Evolutionary conservation across 495 filamentous ascomycete genomes (phyloP), one percentile per base, ranked within the genome.

Genomic region (Penicillium canariense): DNA sequence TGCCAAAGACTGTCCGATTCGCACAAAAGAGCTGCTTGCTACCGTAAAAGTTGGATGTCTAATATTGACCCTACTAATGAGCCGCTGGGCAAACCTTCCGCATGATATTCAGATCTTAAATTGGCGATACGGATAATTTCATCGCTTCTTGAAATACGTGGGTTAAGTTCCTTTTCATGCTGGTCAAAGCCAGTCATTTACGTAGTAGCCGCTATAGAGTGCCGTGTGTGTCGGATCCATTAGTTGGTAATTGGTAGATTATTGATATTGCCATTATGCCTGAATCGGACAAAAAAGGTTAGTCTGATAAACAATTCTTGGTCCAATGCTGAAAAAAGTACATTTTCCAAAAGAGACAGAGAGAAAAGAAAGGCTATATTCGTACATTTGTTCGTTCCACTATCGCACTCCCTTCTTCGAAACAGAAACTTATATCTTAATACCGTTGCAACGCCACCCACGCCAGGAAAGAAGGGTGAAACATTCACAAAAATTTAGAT

Each of bases 321-420:
- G 14, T 23, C 20, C 18, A 22, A 42, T 25, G 11, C 7, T 42
- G 17, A 42, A 7, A n/a, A 12, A 42, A 18, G 20, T 8, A 20
- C 36, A 42, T 25, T 42, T 22, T 22, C 38, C 38, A 12, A 42
- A 25, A 42, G 38, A 12, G 5, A 25, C 25, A 11, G 38, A 25
- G 20, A 42, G 38, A 42, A n/a, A 25, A 42, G 22, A 42, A n/a
- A 23, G 20, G 38, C 52, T 32, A 53, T 67, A 65, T 62, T 67
- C 58, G 49, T 67, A 67, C 61, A 67, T 34, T 35, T 54, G 27
- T 34, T 56, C 36, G 39, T 30, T 39, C 48, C 49, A 48, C 25
- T 5, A 31, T 47, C 39, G 35, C 12, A 26, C 32, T 20, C 31
- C 31, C 12, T 50, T 50, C n/a, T n/a, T 42, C 43, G 36, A 39